A percentile compares a stretch with the other conserved stretches of the same genome.
These are phyloP conservation scores for Pseudopithomyces maydicus DNA, from an alignment of 2,329 filamentous ascomycete species.

Conservation along the genomic window DNA sequence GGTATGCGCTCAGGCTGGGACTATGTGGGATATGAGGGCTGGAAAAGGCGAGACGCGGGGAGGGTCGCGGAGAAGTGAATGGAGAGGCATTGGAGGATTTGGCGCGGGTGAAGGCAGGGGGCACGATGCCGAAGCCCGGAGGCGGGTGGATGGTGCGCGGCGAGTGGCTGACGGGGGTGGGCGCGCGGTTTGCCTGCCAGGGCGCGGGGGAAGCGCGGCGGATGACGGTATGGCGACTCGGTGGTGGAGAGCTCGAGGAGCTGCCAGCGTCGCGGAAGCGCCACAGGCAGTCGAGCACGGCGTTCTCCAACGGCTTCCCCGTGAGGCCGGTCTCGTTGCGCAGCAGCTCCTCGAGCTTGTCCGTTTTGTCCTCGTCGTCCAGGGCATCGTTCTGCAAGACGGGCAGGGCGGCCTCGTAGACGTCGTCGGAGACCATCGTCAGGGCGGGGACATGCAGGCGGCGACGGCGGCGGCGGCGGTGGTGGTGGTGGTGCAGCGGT, in stretches of 20 bases:
- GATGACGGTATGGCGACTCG: conserved; percentile 85
- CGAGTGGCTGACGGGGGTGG: conserved; percentile 81
- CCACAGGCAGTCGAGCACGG: conserved; percentile 89
- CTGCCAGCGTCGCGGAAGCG: conserved; percentile 69
- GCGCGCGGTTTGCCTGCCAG: conserved; percentile 77
- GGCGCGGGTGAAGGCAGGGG: conserved; percentile 75
- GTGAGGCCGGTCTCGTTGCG: conserved; percentile 76
- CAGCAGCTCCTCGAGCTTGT: conserved; percentile 85
- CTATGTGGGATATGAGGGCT: conserved; percentile 92
- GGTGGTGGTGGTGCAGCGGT: background rate
- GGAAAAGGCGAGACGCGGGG: conserved; percentile 85
- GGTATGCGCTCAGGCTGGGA: conserved; percentile 91
- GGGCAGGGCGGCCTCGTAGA: conserved; percentile 89
- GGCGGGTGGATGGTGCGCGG: conserved; percentile 81
- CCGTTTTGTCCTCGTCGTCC: conserved; percentile 94
- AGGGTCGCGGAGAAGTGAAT: conserved; percentile 91
- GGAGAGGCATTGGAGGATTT: conserved; percentile 82
- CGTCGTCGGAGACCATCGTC: conserved; percentile 87
- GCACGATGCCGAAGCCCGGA: conserved; percentile 74
- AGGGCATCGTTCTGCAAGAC: conserved; percentile 81
- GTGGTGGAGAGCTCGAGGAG: conserved; percentile 76
- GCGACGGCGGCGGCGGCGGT: background rate
- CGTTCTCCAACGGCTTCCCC: conserved; percentile 83
- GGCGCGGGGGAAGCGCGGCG: conserved; percentile 90
- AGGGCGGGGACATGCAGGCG: conserved; percentile 3